A percentile compares a stretch with the other conserved stretches of the same genome.
phyloP scores from a whole-genome alignment of 495 filamentous ascomycete genomes.

The Xylaria grammica region DNA sequence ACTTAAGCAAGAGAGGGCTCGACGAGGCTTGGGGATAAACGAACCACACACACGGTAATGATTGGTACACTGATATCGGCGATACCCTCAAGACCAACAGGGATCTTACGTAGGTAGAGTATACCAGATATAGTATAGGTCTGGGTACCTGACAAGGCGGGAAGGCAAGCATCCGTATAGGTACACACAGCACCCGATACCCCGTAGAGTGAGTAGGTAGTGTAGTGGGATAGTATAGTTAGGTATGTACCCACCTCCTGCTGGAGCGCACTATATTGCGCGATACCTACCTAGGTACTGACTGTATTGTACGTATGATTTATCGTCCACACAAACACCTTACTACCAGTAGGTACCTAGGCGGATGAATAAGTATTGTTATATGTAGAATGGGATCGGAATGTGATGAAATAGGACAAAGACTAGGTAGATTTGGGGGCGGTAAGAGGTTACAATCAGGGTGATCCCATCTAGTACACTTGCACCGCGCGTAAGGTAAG shows the following conservation, averaged over 20 bases:
- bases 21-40: conserved; percentile 17
- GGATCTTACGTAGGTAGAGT: neutral
- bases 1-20: conserved; percentile 12
- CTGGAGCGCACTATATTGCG: too few relatives aligned
- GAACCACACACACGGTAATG: neutral
- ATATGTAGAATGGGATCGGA: neutral
- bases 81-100: neutral
- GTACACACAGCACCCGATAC: too few relatives aligned
- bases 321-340: neutral
- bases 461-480: neutral
- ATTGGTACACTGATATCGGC: conserved; percentile 11
- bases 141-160: neutral
- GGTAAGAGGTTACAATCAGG: neutral
- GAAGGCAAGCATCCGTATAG: neutral
- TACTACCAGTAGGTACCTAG: neutral
- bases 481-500: neutral
- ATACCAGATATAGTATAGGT: neutral
- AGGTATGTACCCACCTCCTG: too few relatives aligned
- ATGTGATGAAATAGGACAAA: neutral
- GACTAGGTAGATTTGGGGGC: neutral
- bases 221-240: too few relatives aligned
- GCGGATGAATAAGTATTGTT: neutral
- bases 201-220: too few relatives aligned
- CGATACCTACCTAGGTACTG: neutral
- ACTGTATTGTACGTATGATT: neutral